These are phyloP conservation scores for Verticillium dahliae DNA, from an alignment of 2,329 filamentous ascomycete genomes.

Conservation along the genomic window DNA sequence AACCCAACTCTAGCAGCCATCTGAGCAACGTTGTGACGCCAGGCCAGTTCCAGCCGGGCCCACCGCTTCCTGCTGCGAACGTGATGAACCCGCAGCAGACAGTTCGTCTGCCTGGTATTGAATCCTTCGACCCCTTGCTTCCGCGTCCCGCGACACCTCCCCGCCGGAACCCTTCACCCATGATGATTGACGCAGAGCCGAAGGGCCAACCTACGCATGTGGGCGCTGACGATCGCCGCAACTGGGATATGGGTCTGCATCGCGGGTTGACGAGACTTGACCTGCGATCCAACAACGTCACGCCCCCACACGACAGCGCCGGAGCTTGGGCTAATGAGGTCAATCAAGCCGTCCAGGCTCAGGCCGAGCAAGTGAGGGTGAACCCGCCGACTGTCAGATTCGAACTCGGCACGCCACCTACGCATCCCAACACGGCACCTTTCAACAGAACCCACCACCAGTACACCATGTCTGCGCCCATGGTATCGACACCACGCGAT, in stretches of 20 bases:
- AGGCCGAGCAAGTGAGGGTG: conserved; percentile 42
- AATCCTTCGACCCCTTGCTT: conserved; percentile 78
- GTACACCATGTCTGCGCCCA: conserved; percentile 54
- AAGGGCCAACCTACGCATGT: conserved; percentile 25
- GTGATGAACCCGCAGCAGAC: conserved; percentile 46
- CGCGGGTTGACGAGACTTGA: conserved; percentile 61
- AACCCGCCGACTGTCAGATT: conserved; percentile 47
- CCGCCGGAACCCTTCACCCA: conserved; percentile 63
- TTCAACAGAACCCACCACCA: conserved; percentile 37
- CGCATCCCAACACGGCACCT: conserved; percentile 2
- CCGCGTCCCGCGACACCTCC: conserved; percentile 56
- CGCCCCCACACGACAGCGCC: conserved; percentile 44
- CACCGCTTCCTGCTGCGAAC: conserved; percentile 40
- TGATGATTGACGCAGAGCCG: conserved; percentile 61
- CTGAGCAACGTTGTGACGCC: conserved; percentile 71
- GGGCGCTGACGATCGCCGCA: conserved; percentile 39
- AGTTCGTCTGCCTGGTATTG: conserved; percentile 78
- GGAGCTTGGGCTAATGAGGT: conserved; percentile 51
- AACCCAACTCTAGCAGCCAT: conserved; percentile 62
- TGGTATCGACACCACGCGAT: conserved; percentile 48
- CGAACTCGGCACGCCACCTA: conserved; percentile 36
- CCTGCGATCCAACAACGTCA: conserved; percentile 43
- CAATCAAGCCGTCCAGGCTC: conserved; percentile 47
- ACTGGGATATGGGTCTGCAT: conserved; percentile 61
- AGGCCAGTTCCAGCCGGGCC: conserved; percentile 49